Base-by-base conservation (phyloP, 441 rosid genomes). In the Geranium incanum region DNA sequence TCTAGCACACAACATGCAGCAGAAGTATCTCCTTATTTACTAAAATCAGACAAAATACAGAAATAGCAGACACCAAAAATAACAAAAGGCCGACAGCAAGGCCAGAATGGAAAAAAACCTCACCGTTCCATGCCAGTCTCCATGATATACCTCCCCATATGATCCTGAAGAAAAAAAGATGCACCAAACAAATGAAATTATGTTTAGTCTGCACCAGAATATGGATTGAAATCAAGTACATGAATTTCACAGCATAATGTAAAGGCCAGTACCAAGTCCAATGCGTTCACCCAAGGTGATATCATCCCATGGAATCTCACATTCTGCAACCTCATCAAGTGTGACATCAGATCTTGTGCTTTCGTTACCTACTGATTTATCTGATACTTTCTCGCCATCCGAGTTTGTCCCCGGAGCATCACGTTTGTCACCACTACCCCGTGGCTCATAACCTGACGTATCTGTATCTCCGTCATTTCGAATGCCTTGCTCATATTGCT, bases 121-220 rank as follows among this genome's bases (percentile, higher is more conserved):
- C 84, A 94, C 98, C 67, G 98, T 94, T 78, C 94, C 97, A 71
- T 87, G 95, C 98, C 97, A 91, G 43, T 90, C 96, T 78, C 96
- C 98, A 15, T 86, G 93, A 78, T 94, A 94, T 74, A 94, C 96
- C 84, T 94, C 97, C 67, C 98, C 98, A 81, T 94, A 94, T 64
- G 98, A 94, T 77, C 98, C 98, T 94, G 86, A 80, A 83, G 75
- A 48, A 82, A 77, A 28, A 77, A 76, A 45, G 73, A 72, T 70
- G 36, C 71, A 76, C 39, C 72, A 68, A 66, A 64, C 13, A 75
- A 36, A 67, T 65, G 64, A 48, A 38, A 68, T 64, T 6, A 70
- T 57, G 37, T 33, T 18, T 5, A 38, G 21, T 64, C 68, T 19
- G 23, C 62, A 45, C 43, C 65, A 67, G 65, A 73, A 75, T 62